These are phyloP conservation scores for Papilionanthe hybrid DNA, from an alignment of 116 monocot species.

Conservation along the genomic window DNA sequence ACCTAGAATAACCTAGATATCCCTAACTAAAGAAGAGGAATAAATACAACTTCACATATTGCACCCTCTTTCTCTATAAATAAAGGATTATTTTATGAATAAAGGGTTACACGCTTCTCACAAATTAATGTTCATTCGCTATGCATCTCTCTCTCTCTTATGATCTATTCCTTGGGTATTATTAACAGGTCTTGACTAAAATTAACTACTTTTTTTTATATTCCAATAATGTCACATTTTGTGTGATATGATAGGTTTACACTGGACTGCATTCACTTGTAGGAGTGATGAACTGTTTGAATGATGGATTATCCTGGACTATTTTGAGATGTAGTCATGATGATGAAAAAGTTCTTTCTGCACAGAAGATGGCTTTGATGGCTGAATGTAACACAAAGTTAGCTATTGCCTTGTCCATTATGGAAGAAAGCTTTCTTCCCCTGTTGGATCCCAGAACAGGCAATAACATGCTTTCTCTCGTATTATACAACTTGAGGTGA, in stretches of 20 bases:
- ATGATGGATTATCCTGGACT: conserved; percentile 54
- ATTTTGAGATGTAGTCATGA: conserved; percentile 55
- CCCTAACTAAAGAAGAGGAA: no score
- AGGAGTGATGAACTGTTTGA: conserved; percentile 42
- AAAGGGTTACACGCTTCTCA: no score
- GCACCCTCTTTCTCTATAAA: no score
- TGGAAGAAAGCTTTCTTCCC: conserved; percentile 84
- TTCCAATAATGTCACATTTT: neutral
- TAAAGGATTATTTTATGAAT: no score
- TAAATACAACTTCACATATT: no score
- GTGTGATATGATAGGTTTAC: conserved; percentile 37
- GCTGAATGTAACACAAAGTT: conserved; percentile 82
- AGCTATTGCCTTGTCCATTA: conserved; percentile 61
- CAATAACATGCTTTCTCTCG: conserved; percentile 61
- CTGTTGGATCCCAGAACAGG: conserved; percentile 72
- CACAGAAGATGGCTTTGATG: conserved; percentile 45
- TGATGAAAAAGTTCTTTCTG: conserved; percentile 39
- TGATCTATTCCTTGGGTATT: no score
- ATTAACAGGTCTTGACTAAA: no score
- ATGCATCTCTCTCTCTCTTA: no score
- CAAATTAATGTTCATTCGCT: no score
- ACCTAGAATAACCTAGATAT: no score
- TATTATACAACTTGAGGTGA: conserved; percentile 86
- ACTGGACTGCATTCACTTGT: conserved; percentile 46
- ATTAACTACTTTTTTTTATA: neutral